Conservation (phyloP, 345 rosid genomes). For the Populus pruinosa region DNA sequence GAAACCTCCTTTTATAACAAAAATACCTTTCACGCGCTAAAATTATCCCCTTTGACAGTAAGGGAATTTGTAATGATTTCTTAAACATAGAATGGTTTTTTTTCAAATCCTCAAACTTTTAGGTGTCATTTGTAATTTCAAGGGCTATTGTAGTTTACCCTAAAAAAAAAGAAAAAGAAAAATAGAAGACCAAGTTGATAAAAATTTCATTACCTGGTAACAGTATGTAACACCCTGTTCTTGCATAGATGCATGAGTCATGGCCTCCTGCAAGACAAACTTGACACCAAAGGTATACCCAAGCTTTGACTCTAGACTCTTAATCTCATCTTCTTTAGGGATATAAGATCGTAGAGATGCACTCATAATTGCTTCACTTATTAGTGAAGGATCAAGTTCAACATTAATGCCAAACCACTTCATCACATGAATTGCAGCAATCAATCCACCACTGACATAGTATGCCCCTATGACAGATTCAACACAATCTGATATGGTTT, state of each 20-base stretch:
- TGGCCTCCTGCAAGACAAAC: constrained; percentile 77
- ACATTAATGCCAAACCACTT: constrained; percentile 73
- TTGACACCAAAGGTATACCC: constrained; percentile 52
- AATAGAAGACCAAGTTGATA: neutral
- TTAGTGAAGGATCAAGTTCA: constrained; percentile 42
- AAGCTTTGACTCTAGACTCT: constrained; percentile 57
- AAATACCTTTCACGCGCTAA: neutral
- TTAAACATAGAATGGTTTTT: neutral
- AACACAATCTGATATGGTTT: constrained; percentile 77
- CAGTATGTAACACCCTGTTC: constrained; percentile 45
- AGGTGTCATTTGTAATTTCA: neutral
- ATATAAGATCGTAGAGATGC: constrained; percentile 44
- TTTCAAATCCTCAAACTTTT: neutral
- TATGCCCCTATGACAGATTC: constrained; percentile 88
- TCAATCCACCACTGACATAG: constrained; percentile 63
- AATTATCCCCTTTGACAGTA: neutral
- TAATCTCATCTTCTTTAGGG: constrained; percentile 45
- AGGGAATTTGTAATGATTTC: neutral
- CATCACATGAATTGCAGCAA: constrained; percentile 58
- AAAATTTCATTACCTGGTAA: constrained; percentile 55
- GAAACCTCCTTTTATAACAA: neutral
- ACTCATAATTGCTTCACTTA: constrained; percentile 43
- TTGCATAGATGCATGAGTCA: constrained; percentile 58
- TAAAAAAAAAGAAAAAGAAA: neutral
- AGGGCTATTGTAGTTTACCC: neutral